A percentile compares a stretch with the other conserved stretches of the same genome.
Conservation (phyloP, 106 monocot genomes). For the Allium sativum region DNA sequence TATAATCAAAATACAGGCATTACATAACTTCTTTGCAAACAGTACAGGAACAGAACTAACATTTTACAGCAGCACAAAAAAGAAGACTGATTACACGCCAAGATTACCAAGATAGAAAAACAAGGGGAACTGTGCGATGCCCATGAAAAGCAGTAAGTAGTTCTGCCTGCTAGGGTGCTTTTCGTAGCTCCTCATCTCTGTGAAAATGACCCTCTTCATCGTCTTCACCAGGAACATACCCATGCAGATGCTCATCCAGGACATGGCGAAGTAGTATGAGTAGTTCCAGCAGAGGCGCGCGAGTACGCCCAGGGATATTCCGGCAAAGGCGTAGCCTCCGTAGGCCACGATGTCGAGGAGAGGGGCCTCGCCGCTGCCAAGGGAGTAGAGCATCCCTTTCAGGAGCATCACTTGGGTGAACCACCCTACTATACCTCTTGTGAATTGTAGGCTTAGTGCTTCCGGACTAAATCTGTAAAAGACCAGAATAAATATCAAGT, state of each 20-base stretch:
- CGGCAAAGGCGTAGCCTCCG: conserved; percentile 24
- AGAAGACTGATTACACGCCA: conserved; percentile 6
- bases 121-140: conserved; percentile 23
- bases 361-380: conserved; percentile 27
- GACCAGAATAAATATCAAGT: too few species aligned
- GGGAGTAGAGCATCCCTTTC: conserved; percentile 27
- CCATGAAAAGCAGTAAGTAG: conserved; percentile 33
- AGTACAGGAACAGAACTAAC: too few species aligned
- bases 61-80: background rate
- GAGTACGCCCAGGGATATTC: conserved; percentile 16
- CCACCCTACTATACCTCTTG: conserved; percentile 29
- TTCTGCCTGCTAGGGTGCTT: conserved; percentile 32
- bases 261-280: conserved; percentile 30
- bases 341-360: conserved; percentile 18
- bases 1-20: too few species aligned
- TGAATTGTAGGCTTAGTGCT: conserved; percentile 29
- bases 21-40: too few species aligned
- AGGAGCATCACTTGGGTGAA: conserved; percentile 18
- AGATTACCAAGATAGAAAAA: conserved; percentile 33
- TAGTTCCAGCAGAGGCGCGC: conserved; percentile 20
- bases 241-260: conserved; percentile 31
- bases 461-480: conserved; percentile 27
- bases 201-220: conserved; percentile 20
- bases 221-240: conserved; percentile 20
- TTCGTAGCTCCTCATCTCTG: conserved; percentile 25